Percentiles rank a stretch among this genome's conserved stretches.
Conservation (phyloP, 73 alveolate species). For the Halteria grandinella region DNA sequence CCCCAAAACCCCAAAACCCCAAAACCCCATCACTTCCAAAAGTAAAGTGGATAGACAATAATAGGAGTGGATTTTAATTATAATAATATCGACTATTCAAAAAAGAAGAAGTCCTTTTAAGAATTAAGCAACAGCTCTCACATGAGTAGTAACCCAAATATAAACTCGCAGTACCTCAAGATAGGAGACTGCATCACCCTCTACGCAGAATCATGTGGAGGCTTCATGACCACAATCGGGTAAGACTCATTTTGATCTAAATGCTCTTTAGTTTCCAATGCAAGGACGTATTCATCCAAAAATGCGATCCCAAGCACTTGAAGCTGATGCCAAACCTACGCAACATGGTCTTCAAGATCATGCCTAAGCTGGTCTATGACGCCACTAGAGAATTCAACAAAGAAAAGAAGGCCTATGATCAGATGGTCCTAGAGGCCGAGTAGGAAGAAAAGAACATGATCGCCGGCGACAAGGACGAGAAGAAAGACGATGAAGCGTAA, state of each 20-base stretch:
- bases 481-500: slow-evolving; percentile 26
- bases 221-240: slow-evolving; percentile 57
- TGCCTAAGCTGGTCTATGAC: slow-evolving; percentile 54
- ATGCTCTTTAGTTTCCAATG: neutral
- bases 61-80: too few relatives aligned
- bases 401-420: slow-evolving; percentile 23
- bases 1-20: too few relatives aligned
- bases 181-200: slow-evolving; percentile 59
- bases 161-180: slow-evolving; percentile 32
- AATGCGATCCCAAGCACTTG: neutral
- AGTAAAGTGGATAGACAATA: too few relatives aligned
- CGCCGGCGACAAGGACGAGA: slow-evolving; percentile 6
- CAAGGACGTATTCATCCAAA: slow-evolving; percentile 1
- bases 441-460: neutral
- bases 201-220: slow-evolving; percentile 47
- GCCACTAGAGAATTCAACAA: slow-evolving; percentile 43
- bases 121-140: too few relatives aligned
- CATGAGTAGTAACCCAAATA: too few relatives aligned
- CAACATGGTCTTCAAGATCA: slow-evolving; percentile 48
- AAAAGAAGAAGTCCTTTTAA: too few relatives aligned
- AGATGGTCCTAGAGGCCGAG: neutral
- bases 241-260: neutral
- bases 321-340: slow-evolving; percentile 30
- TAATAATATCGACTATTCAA: too few relatives aligned
- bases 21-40: too few relatives aligned